These are phyloP conservation scores for Linum lewisii DNA, from an alignment of 345 rosid species.

Conservation along the genomic window DNA sequence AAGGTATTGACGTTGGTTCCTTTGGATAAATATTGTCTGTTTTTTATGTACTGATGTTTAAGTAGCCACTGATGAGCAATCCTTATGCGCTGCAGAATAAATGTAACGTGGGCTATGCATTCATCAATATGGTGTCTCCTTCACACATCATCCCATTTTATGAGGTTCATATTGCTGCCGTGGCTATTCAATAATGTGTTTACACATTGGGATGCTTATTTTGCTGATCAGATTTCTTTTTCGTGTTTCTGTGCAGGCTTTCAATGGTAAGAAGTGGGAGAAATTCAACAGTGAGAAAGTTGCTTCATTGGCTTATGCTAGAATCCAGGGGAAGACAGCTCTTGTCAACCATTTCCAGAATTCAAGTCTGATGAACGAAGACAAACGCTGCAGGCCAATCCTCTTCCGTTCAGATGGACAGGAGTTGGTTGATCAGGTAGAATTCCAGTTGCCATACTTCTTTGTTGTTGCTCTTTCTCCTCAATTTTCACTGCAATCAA, in stretches of 20 bases:
- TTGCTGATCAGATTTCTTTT: not conserved
- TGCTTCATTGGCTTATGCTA: constrained; percentile 18
- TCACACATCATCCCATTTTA: constrained; percentile 15
- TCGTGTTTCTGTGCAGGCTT: constrained; percentile 10
- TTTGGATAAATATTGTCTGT: constrained; percentile 9
- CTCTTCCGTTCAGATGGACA: constrained; percentile 15
- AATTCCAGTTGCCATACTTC: not conserved
- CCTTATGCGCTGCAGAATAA: constrained; percentile 12
- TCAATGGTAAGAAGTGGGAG: constrained; percentile 22
- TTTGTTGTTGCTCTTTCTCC: not conserved
- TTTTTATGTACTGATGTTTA: not conserved
- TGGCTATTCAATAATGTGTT: not conserved
- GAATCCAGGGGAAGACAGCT: constrained; percentile 20
- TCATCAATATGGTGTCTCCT: constrained; percentile 21
- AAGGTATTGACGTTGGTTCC: constrained; percentile 26
- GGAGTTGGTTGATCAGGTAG: constrained; percentile 14
- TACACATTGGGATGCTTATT: not conserved
- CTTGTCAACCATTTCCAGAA: constrained; percentile 19
- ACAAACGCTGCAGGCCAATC: constrained; percentile 19
- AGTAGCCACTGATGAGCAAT: not conserved
- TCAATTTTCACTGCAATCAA: not conserved
- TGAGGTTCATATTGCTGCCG: constrained; percentile 8
- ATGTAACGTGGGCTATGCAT: constrained; percentile 20
- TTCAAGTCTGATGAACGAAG: constrained; percentile 21
- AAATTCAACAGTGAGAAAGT: constrained; percentile 20